Base-by-base conservation (phyloP, 345 rosid genomes). In the Lumnitzera racemosa region DNA sequence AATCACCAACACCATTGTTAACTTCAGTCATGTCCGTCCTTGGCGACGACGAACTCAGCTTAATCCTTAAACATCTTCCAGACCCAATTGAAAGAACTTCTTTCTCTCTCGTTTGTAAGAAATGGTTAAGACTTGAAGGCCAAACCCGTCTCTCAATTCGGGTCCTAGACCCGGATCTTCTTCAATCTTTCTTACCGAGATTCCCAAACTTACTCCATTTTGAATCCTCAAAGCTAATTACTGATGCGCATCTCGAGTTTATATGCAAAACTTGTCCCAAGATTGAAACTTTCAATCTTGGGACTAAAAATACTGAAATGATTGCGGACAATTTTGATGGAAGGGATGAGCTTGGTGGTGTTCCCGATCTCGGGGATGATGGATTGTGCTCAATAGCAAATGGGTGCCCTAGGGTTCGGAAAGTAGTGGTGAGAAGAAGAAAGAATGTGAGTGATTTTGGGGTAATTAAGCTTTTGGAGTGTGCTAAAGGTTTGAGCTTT, bases 111-210 rank as follows among this genome's bases (percentile, higher is more conserved):
- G 81, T 77, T 11, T 77, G 78, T 55, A 74, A 77, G 64, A 78
- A 70, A 61, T 80, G 84, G 84, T 75, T 67, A 15, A 51, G 72
- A 55, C 72, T 72, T 12, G 84, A 80, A 48, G 80, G 84, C 47
- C 57, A 25, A 31, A 64, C 55, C 23, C 80, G 81, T 14, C 53
- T 43, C 27, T 65, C 68, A 31, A 74, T 77, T 57, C 77, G 80
- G n/a, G 74, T 80, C 63, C 56, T 67, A 13, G 72, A 70, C 11
- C 70, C 74, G 16, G 76, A 74, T 49, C 67, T 61, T 17, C 64
- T 80, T 2, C 77, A 23, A 2, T 46, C 17, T 24, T 77, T 70
- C 67, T 51, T 74, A n/a, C 74, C 76, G 55, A 77, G 84, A 65
- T 80, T 77, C 74, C 81, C 84, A 48, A 80, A 72, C 53, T 31